Conservation (phyloP, 169 alveolate species). For the Eimeria acervulina region DNA sequence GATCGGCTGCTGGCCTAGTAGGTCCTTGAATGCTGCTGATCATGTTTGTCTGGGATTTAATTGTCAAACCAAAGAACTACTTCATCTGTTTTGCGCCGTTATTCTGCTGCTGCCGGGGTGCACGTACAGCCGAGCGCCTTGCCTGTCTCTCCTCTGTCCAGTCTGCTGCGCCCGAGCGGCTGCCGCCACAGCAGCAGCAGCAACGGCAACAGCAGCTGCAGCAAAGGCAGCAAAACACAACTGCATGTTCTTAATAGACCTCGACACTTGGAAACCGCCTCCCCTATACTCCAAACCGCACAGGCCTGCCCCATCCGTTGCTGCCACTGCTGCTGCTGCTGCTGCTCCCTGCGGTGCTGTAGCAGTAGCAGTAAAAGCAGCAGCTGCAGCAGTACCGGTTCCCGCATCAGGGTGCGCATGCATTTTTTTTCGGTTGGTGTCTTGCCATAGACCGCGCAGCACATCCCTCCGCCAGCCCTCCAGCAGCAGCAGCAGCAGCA, state of each 20-base stretch:
- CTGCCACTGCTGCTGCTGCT: constrained; percentile 14
- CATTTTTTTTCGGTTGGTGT: not conserved
- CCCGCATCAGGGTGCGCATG: not conserved
- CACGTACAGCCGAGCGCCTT: constrained; percentile 15
- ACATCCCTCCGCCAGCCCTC: not conserved
- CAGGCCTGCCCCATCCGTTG: not conserved
- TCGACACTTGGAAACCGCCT: not conserved
- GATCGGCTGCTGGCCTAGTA: constrained; percentile 24
- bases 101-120: not conserved
- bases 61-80: not conserved
- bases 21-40: not conserved
- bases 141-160: constrained; percentile 4
- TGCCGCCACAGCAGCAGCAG: constrained; percentile 19
- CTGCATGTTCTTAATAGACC: not conserved
- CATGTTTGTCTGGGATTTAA: not conserved
- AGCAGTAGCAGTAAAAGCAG: not conserved
- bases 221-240: constrained; percentile 2
- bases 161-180: constrained; percentile 34
- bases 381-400: not conserved
- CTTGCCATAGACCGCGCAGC: not conserved
- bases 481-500: not conserved
- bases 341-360: no score
- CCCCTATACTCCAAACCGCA: not conserved
- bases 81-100: not conserved
- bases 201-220: constrained; percentile 12